These are phyloP conservation scores for Larix kaempferi DNA, from an alignment of 75 land plant species.

Conservation along the genomic window DNA sequence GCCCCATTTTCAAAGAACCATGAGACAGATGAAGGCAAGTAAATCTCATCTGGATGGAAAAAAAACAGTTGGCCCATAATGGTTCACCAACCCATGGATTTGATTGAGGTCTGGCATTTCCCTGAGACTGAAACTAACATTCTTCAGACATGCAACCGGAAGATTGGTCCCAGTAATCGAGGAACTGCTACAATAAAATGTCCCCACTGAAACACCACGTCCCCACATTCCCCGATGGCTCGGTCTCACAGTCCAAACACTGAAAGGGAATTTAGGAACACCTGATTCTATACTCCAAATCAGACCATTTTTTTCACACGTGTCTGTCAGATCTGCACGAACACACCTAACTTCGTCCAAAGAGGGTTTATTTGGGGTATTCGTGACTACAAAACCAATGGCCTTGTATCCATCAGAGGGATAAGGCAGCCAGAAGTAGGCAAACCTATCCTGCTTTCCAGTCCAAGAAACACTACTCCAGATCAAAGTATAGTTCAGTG, in stretches of 20 bases:
- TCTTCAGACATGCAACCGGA: conserved; percentile 45
- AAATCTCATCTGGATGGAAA: conserved; percentile 72
- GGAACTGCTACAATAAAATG: conserved; percentile 27
- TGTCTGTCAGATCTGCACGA: conserved; percentile 57
- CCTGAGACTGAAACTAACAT: conserved; percentile 16
- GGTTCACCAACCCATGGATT: conserved; percentile 30
- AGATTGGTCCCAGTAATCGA: background rate
- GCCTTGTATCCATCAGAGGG: conserved; percentile 75
- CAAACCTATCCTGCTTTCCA: conserved; percentile 46
- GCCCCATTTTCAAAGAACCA: conserved; percentile 81
- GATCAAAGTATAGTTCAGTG: conserved; percentile 58
- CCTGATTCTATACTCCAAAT: conserved; percentile 36
- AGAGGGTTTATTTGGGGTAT: conserved; percentile 50
- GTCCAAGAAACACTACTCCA: conserved; percentile 61
- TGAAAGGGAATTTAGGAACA: conserved; percentile 21
- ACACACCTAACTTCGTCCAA: conserved; percentile 59
- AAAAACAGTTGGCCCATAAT: conserved; percentile 64
- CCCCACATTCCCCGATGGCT: conserved; percentile 29
- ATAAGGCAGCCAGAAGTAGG: conserved; percentile 68
- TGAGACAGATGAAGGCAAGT: conserved; percentile 62
- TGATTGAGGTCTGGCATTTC: conserved; percentile 67
- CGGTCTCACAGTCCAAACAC: conserved; percentile 37
- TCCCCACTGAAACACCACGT: conserved; percentile 46
- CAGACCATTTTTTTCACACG: conserved; percentile 27
- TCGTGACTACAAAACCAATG: conserved; percentile 58